A percentile compares a stretch with the other conserved stretches of the same genome.
phyloP scores from a whole-genome alignment of 2,329 filamentous ascomycete genomes.

The Verticillium zaregamsianum region DNA sequence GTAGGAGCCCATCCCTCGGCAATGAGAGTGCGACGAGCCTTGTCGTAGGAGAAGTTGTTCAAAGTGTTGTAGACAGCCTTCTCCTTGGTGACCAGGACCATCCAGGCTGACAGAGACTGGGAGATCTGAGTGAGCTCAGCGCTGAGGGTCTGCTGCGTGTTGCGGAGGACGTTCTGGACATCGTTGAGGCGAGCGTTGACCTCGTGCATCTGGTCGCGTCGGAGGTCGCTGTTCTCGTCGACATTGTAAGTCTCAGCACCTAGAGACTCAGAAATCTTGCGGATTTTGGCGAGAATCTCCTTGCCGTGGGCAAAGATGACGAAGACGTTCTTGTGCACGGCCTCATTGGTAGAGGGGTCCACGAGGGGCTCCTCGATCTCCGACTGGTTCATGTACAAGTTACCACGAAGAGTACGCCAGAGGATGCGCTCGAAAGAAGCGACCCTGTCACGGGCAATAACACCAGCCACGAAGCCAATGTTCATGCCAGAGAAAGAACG shows the following conservation, averaged over 20 bases:
- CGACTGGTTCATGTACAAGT: conserved; percentile 99
- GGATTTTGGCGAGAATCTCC: conserved; percentile 96
- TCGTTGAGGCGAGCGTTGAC: conserved; percentile 92
- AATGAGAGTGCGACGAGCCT: conserved; percentile 90
- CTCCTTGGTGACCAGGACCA: conserved; percentile 96
- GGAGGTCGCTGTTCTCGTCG: conserved; percentile 93
- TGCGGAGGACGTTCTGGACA: conserved; percentile 85
- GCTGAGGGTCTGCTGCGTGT: conserved; percentile 91
- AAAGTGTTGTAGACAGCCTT: conserved; percentile 96
- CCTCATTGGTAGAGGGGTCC: conserved; percentile 88
- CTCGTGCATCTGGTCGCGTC: conserved; percentile 93
- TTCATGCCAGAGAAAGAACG: conserved; percentile 96
- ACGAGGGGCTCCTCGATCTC: conserved; percentile 93
- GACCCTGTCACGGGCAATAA: conserved; percentile 89
- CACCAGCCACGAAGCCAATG: conserved; percentile 96
- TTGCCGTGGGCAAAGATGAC: conserved; percentile 99
- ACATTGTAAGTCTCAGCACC: conserved; percentile 94
- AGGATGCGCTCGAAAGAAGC: conserved; percentile 95
- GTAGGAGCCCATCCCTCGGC: conserved; percentile 97
- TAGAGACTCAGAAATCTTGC: conserved; percentile 97
- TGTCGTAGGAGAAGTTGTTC: conserved; percentile 95
- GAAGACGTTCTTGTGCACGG: conserved; percentile 95
- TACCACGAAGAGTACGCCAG: conserved; percentile 94
- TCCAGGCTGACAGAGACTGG: conserved; percentile 89
- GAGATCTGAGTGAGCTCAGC: conserved; percentile 92